Base-by-base conservation (phyloP, 1,284 basidiomycete species). In the Moesziomyces sp. region DNA sequence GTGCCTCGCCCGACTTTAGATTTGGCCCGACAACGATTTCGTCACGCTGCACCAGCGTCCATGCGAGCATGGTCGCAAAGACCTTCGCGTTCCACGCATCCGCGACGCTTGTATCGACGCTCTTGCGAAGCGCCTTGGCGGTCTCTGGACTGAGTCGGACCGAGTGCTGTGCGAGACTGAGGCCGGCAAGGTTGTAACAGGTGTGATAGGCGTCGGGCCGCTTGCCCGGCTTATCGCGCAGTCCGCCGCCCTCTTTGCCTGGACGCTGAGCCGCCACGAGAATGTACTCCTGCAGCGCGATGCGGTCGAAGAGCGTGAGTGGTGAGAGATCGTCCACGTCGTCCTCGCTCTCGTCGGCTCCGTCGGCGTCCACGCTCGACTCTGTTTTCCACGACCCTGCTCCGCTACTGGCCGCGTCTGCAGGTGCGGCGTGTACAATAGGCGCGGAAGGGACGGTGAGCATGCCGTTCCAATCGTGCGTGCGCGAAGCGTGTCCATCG, bases 161-260 rank as follows among this genome's bases (percentile, higher is more conserved):
- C 7, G 66, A 67, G 53, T 83, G 80, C 59, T 83, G 80, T 3
- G 74, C 61, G 10, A 82, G 62, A 21, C 76, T 74, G 23, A 84
- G 60, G 4, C 82, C 83, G 16, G 71, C 67, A 8, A 84, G 73
- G 53, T 84, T 84, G 79, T 84, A 83, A 65, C 77, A 81, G n/a
- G 82, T 84, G 51, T 84, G 83, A 57, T 84, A 84, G 16, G 80
- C 80, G 47, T 84, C 83, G 2, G 82, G 72, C 45, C 84, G 92
- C 91, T 97, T 97, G 47, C 92, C 92, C 11, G 96, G 97, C 83
- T 99, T 99, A 84, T 99, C 96, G 13, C 94, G 87, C 54, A 99
- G 85, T 10, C 96, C 96, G 14, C 94, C 95, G 14, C 59, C 65
- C 11, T 69, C 49, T 3, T 53, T 16, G 7, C 46, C 60, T 0